phyloP scores from a whole-genome alignment of 352 stramenopile species.

The Peronospora farinosa region DNA sequence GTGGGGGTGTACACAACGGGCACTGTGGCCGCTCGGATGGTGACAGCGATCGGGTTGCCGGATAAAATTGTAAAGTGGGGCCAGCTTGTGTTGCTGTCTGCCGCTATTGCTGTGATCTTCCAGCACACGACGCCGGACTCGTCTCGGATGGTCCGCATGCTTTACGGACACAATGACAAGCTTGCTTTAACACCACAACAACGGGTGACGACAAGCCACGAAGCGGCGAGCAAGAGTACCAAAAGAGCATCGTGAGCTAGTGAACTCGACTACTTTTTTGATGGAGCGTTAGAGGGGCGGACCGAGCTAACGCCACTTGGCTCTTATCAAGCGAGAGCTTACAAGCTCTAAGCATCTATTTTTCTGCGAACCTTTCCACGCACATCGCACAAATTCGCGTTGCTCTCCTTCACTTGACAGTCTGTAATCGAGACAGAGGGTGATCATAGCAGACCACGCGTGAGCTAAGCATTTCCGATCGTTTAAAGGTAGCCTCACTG shows the following conservation, averaged over 20 bases:
- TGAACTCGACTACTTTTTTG: conserved; percentile 11
- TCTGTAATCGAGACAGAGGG: not conserved
- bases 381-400: conserved; percentile 8
- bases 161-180: conserved; percentile 46
- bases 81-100: conserved; percentile 40
- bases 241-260: conserved; percentile 9
- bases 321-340: not conserved
- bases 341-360: conserved; percentile 13
- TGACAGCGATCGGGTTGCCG: conserved; percentile 15
- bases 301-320: conserved; percentile 7
- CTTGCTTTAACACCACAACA: not conserved
- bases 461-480: not conserved
- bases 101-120: conserved; percentile 44
- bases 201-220: conserved; percentile 9
- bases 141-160: conserved; percentile 37
- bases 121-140: conserved; percentile 37
- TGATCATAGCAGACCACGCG: not conserved
- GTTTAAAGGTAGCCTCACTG: not conserved
- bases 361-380: conserved; percentile 11
- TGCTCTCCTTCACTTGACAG: not conserved
- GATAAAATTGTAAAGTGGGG: conserved; percentile 15
- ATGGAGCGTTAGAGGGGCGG: conserved; percentile 8
- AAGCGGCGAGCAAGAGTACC: conserved; percentile 3
- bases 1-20: conserved; percentile 48
- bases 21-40: conserved; percentile 28